Percentiles rank a stretch among this genome's conserved stretches.
Conservation (phyloP, 768 basidiomycete species). For the Krasilnikovozyma curviuscula region DNA sequence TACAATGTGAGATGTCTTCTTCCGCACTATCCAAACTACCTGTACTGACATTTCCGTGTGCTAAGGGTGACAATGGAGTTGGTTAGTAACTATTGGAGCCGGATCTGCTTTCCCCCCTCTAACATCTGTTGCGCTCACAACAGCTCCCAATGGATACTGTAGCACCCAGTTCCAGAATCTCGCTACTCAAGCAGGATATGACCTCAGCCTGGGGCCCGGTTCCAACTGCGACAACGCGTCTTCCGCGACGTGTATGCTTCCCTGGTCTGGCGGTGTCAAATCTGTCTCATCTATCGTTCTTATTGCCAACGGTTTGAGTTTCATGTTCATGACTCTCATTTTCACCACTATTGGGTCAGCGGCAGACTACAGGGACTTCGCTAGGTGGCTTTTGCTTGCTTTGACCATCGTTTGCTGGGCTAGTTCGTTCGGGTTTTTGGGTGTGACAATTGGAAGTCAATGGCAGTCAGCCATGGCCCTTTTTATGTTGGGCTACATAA, state of each 20-base stretch:
- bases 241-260: conserved; percentile 56
- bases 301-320: conserved; percentile 54
- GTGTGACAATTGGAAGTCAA: conserved; percentile 54
- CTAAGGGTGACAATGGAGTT: too few relatives aligned
- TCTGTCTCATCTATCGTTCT: conserved; percentile 53
- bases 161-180: conserved; percentile 57
- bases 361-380: conserved; percentile 56
- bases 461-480: too few relatives aligned
- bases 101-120: too few relatives aligned
- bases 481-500: too few relatives aligned
- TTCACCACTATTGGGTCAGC: conserved; percentile 59
- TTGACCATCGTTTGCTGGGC: conserved; percentile 61
- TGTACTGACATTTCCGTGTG: too few relatives aligned
- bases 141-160: conserved; percentile 36
- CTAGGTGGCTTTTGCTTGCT: conserved; percentile 54
- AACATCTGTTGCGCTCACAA: too few relatives aligned
- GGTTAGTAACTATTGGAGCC: too few relatives aligned
- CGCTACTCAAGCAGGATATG: conserved; percentile 50
- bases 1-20: too few relatives aligned
- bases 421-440: conserved; percentile 57
- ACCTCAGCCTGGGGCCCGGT: conserved; percentile 48
- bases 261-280: conserved; percentile 29
- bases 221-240: conserved; percentile 58
- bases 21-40: too few relatives aligned
- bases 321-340: conserved; percentile 59